Evolutionary conservation across 257 asterid genomes (phyloP).

Genomic region (Thymus quinquecostatus): DNA sequence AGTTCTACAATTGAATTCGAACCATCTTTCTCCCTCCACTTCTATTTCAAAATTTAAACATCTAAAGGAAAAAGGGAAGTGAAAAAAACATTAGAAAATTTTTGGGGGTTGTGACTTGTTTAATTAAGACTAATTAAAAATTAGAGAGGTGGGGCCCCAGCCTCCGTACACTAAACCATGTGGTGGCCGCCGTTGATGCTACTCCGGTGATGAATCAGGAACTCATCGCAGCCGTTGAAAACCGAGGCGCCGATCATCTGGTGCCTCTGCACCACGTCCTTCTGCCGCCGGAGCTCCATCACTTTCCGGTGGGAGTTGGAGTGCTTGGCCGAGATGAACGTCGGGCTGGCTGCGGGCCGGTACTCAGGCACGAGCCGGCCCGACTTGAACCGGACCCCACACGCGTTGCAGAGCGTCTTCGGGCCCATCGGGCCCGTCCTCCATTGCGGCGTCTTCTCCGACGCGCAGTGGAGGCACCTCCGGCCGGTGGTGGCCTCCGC

Average conservation of each 20-base stretch:
- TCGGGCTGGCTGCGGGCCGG: slow-evolving; percentile 97
- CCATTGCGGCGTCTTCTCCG: slow-evolving; percentile 99
- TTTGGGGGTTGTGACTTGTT: slow-evolving; percentile 47
- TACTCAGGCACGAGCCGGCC: slow-evolving; percentile 98
- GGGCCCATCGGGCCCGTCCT: slow-evolving; percentile 98
- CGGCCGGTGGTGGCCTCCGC: slow-evolving; percentile 59
- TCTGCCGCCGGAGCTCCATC: slow-evolving; percentile 89
- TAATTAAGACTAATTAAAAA: slow-evolving; percentile 21
- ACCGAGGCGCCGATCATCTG: slow-evolving; percentile 56
- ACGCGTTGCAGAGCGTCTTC: slow-evolving; percentile 92
- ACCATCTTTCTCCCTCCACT: slow-evolving; percentile 40
- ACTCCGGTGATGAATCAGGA: slow-evolving; percentile 64
- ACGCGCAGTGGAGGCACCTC: slow-evolving; percentile 87
- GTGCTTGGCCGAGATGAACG: slow-evolving; percentile 72
- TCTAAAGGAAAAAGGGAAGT: slow-evolving; percentile 28
- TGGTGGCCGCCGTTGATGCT: slow-evolving; percentile 42
- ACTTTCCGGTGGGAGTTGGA: slow-evolving; percentile 98
- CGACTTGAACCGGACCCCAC: slow-evolving; percentile 94
- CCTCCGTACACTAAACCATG: slow-evolving; percentile 27
- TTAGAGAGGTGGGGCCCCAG: slow-evolving; percentile 34
- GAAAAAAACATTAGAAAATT: slow-evolving; percentile 40
- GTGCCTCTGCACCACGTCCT: slow-evolving; percentile 62
- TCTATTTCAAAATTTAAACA: slow-evolving; percentile 45
- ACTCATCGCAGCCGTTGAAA: slow-evolving; percentile 89
- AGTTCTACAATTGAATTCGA: slow-evolving; percentile 48